Base-by-base conservation (phyloP, 2,329 filamentous ascomycete species). In the Hypoxylon sp. region DNA sequence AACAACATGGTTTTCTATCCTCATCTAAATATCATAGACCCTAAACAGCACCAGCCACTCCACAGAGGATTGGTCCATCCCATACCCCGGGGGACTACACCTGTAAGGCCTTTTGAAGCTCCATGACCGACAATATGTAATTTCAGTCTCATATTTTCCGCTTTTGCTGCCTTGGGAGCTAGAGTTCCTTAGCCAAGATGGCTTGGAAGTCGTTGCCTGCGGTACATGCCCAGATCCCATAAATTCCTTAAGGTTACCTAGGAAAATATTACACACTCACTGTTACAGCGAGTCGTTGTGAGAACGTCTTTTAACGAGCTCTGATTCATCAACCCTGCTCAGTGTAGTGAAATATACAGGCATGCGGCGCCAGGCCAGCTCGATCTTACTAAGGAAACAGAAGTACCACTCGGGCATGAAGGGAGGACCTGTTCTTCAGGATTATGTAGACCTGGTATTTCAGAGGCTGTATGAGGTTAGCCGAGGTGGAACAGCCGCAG, bases 401-500 rank as follows among this genome's bases (percentile, higher is more conserved):
- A 65, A 65, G n/a, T 62, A 65, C 42, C 57, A 65, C 42, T 50
- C 60, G 9, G 60, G 50, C 11, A 22, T 64, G n/a, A 46, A 26
- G 4, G 40, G 52, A 5, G 32, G 24, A 26, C 18, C 42, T 20
- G 42, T 67, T 2, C 22, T 64, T 11, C 64, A 60, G n/a, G 22
- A 60, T 22, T 63, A 63, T 40, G 33, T 64, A 3, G 11, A 24
- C 6, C 16, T 53, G 12, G 26, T 61, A n/a, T 51, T 64, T 11
- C 55, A 44, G 22, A 67, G 36, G 20, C 49, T 64, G 3, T 44
- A 40, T 11, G 55, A 67, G 18, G 20, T 48, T 18, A 33, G 63
- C 32, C 36, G 46, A 32, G 58, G 36, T 7, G 63, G 53, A 22
- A 40, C 30, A 24, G 33, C 22, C 2, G n/a, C 52, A 12, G 26